Conservation (phyloP, 345 rosid species). For the Fremontodendron californicum region DNA sequence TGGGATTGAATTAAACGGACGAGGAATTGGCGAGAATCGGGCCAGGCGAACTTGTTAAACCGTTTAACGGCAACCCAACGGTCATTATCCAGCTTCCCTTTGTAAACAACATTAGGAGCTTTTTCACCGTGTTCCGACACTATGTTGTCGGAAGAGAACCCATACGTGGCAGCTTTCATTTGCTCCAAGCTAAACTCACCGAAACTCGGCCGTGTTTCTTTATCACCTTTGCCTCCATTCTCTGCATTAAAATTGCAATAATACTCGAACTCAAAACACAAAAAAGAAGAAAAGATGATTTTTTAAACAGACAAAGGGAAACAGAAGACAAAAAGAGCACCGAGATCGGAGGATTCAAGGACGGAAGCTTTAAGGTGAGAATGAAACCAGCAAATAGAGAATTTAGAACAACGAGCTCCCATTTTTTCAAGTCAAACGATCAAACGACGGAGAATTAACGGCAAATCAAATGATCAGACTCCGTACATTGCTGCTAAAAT, state of each 20-base stretch:
- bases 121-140: conserved; percentile 98
- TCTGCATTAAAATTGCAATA: conserved; percentile 35
- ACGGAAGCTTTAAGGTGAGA: conserved; percentile 53
- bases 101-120: conserved; percentile 90
- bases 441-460: background rate
- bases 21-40: conserved; percentile 92
- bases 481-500: conserved; percentile 13
- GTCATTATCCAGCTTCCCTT: conserved; percentile 70
- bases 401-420: conserved; percentile 72
- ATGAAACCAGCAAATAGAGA: conserved; percentile 69
- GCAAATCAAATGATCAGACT: conserved; percentile 11
- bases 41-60: conserved; percentile 85
- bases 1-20: conserved; percentile 34
- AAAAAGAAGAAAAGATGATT: too few species aligned
- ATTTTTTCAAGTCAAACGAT: conserved; percentile 26
- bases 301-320: background rate
- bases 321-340: conserved; percentile 27
- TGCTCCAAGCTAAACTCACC: conserved; percentile 72
- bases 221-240: conserved; percentile 49
- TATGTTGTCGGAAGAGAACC: conserved; percentile 77
- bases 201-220: conserved; percentile 63
- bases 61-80: conserved; percentile 86
- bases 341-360: conserved; percentile 71
- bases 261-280: too few species aligned
- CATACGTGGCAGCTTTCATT: conserved; percentile 64